Evolutionary conservation across 1,284 basidiomycete species (phyloP).

Genomic region (Dichomitus squalens): DNA sequence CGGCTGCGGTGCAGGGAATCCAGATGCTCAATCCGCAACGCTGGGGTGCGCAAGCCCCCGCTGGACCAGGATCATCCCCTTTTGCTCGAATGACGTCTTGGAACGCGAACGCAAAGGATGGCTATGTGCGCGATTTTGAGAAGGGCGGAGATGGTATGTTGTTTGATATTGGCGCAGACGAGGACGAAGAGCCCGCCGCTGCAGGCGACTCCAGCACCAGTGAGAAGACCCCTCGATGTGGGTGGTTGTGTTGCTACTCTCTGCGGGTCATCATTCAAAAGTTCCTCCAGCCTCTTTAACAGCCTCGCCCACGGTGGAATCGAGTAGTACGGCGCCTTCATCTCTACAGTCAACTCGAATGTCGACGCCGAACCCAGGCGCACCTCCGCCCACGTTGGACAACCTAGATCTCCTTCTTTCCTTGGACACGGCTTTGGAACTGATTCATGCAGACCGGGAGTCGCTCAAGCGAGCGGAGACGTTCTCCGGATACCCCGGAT

Average conservation of each 20-base stretch:
- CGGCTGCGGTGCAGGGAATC: slow-evolving; percentile 82
- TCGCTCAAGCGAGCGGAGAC: slow-evolving; percentile 91
- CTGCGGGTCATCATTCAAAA: not conserved
- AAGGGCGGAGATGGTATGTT: slow-evolving; percentile 48
- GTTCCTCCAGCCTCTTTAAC: slow-evolving; percentile 24
- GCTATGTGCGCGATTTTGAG: slow-evolving; percentile 45
- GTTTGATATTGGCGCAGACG: slow-evolving; percentile 63
- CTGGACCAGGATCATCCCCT: slow-evolving; percentile 20
- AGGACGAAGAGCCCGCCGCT: slow-evolving; percentile 46
- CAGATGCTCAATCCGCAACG: slow-evolving; percentile 86
- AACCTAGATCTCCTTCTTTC: slow-evolving; percentile 88
- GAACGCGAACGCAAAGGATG: slow-evolving; percentile 26
- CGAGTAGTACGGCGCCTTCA: slow-evolving; percentile 13
- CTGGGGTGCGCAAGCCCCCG: slow-evolving; percentile 57
- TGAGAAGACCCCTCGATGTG: slow-evolving; percentile 23
- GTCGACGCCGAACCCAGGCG: slow-evolving; percentile 21
- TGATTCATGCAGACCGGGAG: slow-evolving; percentile 92
- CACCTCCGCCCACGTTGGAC: slow-evolving; percentile 42
- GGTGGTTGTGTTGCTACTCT: not conserved
- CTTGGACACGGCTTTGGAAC: slow-evolving; percentile 87
- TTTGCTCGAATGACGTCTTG: slow-evolving; percentile 20
- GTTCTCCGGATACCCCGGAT: slow-evolving; percentile 84
- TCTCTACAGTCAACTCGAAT: slow-evolving; percentile 26
- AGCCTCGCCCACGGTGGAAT: slow-evolving; percentile 18
- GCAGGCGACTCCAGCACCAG: slow-evolving; percentile 32